These are phyloP conservation scores for Fusarium praegraminearum DNA, from an alignment of 2,329 filamentous ascomycete genomes.

Conservation along the genomic window DNA sequence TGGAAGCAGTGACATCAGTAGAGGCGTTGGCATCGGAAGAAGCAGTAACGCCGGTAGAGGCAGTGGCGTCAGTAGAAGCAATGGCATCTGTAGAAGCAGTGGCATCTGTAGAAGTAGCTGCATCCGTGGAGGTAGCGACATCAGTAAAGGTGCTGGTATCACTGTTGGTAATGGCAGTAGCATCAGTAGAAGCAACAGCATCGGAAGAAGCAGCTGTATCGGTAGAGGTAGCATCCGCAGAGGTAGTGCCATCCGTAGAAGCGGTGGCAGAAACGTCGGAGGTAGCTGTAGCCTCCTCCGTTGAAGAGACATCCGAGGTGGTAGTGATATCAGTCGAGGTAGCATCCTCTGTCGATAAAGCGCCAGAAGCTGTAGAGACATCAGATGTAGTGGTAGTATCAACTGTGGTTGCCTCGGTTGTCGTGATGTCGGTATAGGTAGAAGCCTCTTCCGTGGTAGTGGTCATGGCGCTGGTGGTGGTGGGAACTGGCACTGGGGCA, in stretches of 20 bases:
- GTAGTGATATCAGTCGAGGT: slow-evolving; percentile 16
- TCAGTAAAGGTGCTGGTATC: not conserved
- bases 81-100: slow-evolving; percentile 11
- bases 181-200: slow-evolving; percentile 8
- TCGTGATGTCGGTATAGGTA: slow-evolving; percentile 11
- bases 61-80: slow-evolving; percentile 3
- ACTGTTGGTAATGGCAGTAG: too few species aligned
- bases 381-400: slow-evolving; percentile 29
- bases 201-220: not conserved
- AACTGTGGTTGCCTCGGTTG: slow-evolving; percentile 20
- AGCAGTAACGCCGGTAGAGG: not conserved
- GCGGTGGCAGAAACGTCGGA: slow-evolving; percentile 4
- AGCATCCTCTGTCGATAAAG: not conserved
- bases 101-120: not conserved
- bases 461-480: slow-evolving; percentile 21
- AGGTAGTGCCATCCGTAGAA: slow-evolving; percentile 3
- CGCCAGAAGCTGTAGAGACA: slow-evolving; percentile 7
- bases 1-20: not conserved
- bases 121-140: not conserved
- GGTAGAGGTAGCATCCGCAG: not conserved
- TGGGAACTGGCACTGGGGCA: slow-evolving; percentile 45
- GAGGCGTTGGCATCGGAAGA: slow-evolving; percentile 25
- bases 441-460: slow-evolving; percentile 28
- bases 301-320: slow-evolving; percentile 16
- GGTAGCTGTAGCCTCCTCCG: slow-evolving; percentile 12